Evolutionary conservation across 148 eudicot genomes (phyloP).

Genomic region (Oxyria digyna): DNA sequence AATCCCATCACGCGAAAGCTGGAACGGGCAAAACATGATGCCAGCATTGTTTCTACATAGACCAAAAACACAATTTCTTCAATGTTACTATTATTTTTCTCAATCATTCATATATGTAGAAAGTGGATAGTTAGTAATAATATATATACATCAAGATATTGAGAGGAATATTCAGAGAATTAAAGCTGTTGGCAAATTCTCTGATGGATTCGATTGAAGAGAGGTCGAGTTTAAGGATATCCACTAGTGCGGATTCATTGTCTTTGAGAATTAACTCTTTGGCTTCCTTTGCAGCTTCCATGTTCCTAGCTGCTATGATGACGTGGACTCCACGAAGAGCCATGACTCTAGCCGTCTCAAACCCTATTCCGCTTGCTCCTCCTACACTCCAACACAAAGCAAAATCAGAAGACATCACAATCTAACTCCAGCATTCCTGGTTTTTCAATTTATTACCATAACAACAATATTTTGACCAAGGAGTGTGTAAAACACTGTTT

Average conservation of each 20-base stretch:
- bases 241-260: slow-evolving; percentile 35
- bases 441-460: too few relatives aligned
- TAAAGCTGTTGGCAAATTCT: slow-evolving; percentile 41
- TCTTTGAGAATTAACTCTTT: slow-evolving; percentile 40
- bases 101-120: not conserved
- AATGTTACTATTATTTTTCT: not conserved
- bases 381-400: slow-evolving; percentile 27
- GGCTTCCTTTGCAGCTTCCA: slow-evolving; percentile 59
- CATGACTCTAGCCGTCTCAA: slow-evolving; percentile 70
- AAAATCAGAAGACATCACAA: not conserved
- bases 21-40: slow-evolving; percentile 72
- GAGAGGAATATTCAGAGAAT: slow-evolving; percentile 50
- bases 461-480: not conserved
- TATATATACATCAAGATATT: slow-evolving; percentile 56
- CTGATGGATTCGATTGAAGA: slow-evolving; percentile 42
- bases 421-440: not conserved
- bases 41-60: slow-evolving; percentile 87
- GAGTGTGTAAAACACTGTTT: too few relatives aligned
- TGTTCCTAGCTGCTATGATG: slow-evolving; percentile 58
- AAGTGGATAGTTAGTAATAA: not conserved
- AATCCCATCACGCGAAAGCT: slow-evolving; percentile 69
- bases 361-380: slow-evolving; percentile 83
- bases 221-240: slow-evolving; percentile 52
- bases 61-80: not conserved
- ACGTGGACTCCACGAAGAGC: slow-evolving; percentile 62